phyloP scores from a whole-genome alignment of 768 basidiomycete species.

The Filobasidium wieringae region DNA sequence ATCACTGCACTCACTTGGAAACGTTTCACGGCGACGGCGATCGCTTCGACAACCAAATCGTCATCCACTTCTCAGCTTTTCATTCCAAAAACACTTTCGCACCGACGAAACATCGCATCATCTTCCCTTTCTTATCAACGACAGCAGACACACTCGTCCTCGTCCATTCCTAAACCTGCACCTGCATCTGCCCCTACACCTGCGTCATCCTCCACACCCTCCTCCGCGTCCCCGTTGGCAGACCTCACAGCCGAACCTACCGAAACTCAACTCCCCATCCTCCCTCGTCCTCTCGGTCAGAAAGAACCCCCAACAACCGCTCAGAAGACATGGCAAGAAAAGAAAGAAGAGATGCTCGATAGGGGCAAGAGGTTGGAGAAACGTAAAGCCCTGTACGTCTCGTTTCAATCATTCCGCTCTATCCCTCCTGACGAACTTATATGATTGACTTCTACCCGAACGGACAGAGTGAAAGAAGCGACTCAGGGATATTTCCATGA shows the following conservation, averaged over 20 bases:
- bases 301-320: constrained; percentile 54
- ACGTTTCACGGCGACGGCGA: no score
- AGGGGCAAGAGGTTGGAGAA: constrained; percentile 59
- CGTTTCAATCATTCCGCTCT: not conserved
- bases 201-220: no score
- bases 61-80: no score
- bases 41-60: no score
- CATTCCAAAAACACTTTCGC: no score
- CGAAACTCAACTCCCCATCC: constrained; percentile 17
- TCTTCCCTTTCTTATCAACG: no score
- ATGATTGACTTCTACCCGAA: constrained; percentile 39
- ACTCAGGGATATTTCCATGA: constrained; percentile 83
- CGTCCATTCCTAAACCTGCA: not conserved
- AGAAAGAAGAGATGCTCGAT: constrained; percentile 58
- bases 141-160: no score
- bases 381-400: constrained; percentile 44
- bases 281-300: constrained; percentile 61
- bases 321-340: constrained; percentile 51
- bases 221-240: no score
- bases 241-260: not conserved
- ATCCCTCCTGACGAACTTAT: not conserved
- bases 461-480: constrained; percentile 49
- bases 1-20: no score
- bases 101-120: no score
- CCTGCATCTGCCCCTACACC: no score